A percentile compares a stretch with the other conserved stretches of the same genome.
These are phyloP conservation scores for Chrysoporthe cubensis DNA, from an alignment of 2,329 filamentous ascomycete genomes.

Conservation along the genomic window DNA sequence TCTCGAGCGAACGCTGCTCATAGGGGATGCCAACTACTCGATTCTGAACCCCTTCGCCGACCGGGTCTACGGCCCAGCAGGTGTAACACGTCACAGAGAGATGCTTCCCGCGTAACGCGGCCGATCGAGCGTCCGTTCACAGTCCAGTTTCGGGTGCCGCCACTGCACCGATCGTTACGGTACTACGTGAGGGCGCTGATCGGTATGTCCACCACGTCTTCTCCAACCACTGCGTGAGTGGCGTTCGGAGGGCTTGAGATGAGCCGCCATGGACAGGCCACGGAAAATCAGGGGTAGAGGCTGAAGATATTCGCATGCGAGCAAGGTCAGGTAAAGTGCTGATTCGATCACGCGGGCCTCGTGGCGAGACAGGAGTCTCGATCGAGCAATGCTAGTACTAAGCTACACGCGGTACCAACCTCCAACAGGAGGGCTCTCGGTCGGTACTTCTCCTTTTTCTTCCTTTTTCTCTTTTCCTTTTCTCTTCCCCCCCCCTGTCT, in stretches of 20 bases:
- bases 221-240: neutral
- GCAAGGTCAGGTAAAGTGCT: neutral
- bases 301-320: neutral
- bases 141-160: neutral
- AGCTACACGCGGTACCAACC: neutral
- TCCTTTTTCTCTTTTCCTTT: too few species aligned
- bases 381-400: neutral
- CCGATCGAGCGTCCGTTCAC: neutral
- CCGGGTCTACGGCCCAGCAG: neutral
- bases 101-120: neutral
- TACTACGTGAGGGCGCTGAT: neutral
- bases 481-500: too few species aligned
- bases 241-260: neutral
- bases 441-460: neutral
- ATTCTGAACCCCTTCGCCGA: neutral
- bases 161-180: neutral
- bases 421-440: neutral
- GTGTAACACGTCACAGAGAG: slow-evolving; percentile 2
- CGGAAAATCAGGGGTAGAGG: neutral
- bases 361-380: too few species aligned
- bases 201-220: neutral
- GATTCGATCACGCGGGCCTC: neutral
- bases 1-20: neutral
- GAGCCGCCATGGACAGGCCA: neutral
- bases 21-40: neutral